Conservation (phyloP, 2,329 filamentous ascomycete genomes). For the Stenocarpella maydis region DNA sequence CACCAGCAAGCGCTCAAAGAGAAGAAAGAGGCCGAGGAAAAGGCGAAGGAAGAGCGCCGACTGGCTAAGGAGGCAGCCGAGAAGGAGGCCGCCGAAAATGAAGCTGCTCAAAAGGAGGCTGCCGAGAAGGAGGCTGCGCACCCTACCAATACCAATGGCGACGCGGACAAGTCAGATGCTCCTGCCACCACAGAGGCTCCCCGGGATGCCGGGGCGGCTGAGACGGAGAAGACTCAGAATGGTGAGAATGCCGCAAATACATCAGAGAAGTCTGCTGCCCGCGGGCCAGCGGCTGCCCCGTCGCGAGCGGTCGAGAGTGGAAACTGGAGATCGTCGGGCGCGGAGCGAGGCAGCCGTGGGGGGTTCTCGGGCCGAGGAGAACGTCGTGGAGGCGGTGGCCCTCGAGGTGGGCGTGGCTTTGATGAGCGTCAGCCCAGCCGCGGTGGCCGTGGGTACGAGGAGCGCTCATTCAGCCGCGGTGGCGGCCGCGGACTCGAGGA, state of each 20-base stretch:
- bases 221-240: slow-evolving; percentile 41
- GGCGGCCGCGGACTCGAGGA: slow-evolving; percentile 38
- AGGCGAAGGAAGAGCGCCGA: slow-evolving; percentile 78
- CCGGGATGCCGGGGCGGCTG: slow-evolving; percentile 36
- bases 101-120: slow-evolving; percentile 46
- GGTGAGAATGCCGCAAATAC: slow-evolving; percentile 46
- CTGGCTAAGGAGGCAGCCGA: slow-evolving; percentile 71
- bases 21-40: slow-evolving; percentile 88
- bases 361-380: slow-evolving; percentile 50
- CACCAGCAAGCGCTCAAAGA: slow-evolving; percentile 75
- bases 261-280: slow-evolving; percentile 47
- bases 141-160: slow-evolving; percentile 38
- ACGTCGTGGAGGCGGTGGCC: slow-evolving; percentile 52
- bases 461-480: slow-evolving; percentile 16
- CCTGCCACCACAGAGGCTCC: slow-evolving; percentile 40
- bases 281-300: slow-evolving; percentile 45
- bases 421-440: slow-evolving; percentile 52
- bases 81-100: slow-evolving; percentile 63
- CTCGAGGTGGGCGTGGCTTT: slow-evolving; percentile 52
- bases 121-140: slow-evolving; percentile 43
- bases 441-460: slow-evolving; percentile 19
- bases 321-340: slow-evolving; percentile 66
- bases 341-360: slow-evolving; percentile 57
- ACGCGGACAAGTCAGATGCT: slow-evolving; percentile 40
- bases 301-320: slow-evolving; percentile 65